Evolutionary conservation across 139 green algal genomes (phyloP).

Genomic region (Chlorella sp.): DNA sequence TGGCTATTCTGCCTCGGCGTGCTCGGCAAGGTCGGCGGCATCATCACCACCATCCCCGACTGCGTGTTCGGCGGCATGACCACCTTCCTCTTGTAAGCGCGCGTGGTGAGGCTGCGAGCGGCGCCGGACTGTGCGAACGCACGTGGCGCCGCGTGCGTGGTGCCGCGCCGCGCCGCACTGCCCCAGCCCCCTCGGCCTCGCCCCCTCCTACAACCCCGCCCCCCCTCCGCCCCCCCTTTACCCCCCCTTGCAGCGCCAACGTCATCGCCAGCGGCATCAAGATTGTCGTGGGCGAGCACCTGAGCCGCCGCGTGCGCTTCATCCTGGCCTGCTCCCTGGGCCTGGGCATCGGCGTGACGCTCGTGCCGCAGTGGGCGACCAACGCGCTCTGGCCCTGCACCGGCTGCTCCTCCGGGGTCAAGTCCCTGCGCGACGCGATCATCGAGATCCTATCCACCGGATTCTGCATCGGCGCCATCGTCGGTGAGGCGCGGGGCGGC

Average conservation of each 20-base stretch:
- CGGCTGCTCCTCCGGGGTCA: background rate
- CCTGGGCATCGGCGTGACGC: constrained; percentile 35
- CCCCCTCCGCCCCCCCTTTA: too few relatives aligned
- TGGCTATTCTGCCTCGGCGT: constrained; percentile 68
- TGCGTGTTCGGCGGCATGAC: constrained; percentile 72
- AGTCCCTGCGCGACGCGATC: constrained; percentile 17
- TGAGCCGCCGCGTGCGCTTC: constrained; percentile 34
- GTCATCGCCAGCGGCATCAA: constrained; percentile 67
- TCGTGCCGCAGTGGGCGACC: constrained; percentile 28
- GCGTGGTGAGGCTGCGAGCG: too few relatives aligned
- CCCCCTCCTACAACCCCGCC: too few relatives aligned
- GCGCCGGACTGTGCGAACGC: too few relatives aligned
- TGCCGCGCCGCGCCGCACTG: too few relatives aligned
- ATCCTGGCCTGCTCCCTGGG: constrained; percentile 34
- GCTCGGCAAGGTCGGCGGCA: constrained; percentile 63
- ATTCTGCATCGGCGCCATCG: constrained; percentile 29
- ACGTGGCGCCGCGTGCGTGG: too few relatives aligned
- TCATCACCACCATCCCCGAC: constrained; percentile 81
- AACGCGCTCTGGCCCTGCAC: constrained; percentile 18
- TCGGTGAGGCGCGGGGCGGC: too few relatives aligned
- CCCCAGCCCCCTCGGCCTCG: too few relatives aligned
- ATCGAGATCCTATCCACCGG: constrained; percentile 29
- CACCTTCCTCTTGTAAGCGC: constrained; percentile 77
- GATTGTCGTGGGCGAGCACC: constrained; percentile 40
- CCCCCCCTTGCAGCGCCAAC: too few relatives aligned